Base-by-base conservation (phyloP, 805 yeast species). In the Yarrowia sp. region DNA sequence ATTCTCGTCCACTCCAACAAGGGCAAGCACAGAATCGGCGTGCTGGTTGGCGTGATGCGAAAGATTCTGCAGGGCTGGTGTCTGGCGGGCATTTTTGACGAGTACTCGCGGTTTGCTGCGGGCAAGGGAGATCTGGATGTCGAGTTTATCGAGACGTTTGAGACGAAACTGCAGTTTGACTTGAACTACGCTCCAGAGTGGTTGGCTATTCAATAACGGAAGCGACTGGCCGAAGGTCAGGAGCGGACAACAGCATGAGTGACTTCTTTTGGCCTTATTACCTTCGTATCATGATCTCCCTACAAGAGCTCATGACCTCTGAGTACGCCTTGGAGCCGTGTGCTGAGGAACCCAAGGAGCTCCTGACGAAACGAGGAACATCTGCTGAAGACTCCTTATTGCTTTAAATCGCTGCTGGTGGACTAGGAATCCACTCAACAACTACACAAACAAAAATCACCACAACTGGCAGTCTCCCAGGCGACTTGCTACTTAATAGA, bases 11-110 rank as follows among this genome's bases (percentile, higher is more conserved):
- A 94, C 72, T 90, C 97, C 3, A 90, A 94, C 73, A 93, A 93
- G 76, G 99, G 99, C n/a, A 94, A 94, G 72, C 99, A 93, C 72
- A 75, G 99, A 42, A 92, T 90, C 2, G 98, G 98, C 0, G 92
- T 94, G 0, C 77, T 92, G 41, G 96, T 92, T n/a, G 99, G 97
- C 0, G 79, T 90, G 29, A 85, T 93, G 80, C 76, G 99, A 53
- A 90, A 90, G 70, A 72, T 87, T 59, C 75, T 91, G 47, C 97
- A 91, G 73, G 96, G 96, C 1, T 93, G 99, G 99, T 84, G 94
- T 63, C 79, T 90, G 68, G 86, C 96, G 59, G 96, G 97, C 1
- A 87, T 90, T 6, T 94, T 90, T 73, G 97, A 91, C 71, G 99
- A 93, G 72, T 93, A 93, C 73, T 89, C 88, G 62, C 85, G 89